A percentile compares a stretch with the other conserved stretches of the same genome.
Evolutionary conservation across 75 land plant genomes (phyloP).

Genomic region (Ceratopteris richardii): DNA sequence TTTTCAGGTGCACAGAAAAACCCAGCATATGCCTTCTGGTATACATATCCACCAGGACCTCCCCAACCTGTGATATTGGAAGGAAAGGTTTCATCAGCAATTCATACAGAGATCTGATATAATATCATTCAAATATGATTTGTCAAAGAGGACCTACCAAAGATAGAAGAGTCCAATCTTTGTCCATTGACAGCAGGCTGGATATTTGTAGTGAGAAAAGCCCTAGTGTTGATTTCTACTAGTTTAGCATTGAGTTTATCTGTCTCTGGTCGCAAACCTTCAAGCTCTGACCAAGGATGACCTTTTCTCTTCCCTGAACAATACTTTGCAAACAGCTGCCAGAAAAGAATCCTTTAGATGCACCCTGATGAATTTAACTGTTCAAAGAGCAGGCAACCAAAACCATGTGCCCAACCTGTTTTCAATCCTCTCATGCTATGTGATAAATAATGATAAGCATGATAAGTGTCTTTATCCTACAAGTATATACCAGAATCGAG

Average conservation of each 20-base stretch:
- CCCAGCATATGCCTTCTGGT: slow-evolving; percentile 94
- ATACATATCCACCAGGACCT: slow-evolving; percentile 91
- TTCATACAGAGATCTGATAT: neutral
- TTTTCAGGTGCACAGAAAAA: slow-evolving; percentile 80
- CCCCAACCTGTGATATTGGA: slow-evolving; percentile 82
- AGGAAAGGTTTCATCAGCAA: neutral
- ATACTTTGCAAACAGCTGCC: slow-evolving; percentile 63
- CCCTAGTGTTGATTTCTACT: slow-evolving; percentile 56
- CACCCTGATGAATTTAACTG: neutral
- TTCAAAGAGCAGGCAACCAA: neutral
- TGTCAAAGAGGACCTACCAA: slow-evolving; percentile 61
- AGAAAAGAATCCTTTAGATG: neutral
- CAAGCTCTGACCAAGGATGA: slow-evolving; percentile 94
- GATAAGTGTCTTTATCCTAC: no score
- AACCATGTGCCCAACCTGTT: no score
- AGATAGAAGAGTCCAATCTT: slow-evolving; percentile 69
- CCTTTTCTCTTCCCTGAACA: slow-evolving; percentile 64
- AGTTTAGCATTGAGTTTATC: slow-evolving; percentile 67
- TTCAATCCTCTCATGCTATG: no score
- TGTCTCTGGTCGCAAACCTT: slow-evolving; percentile 93
- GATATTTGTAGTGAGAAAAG: slow-evolving; percentile 88
- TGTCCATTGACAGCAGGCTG: slow-evolving; percentile 97
- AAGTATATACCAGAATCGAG: no score
- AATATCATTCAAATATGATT: no score
- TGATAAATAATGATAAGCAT: no score